Percentiles rank a stretch among this genome's conserved stretches.
Evolutionary conservation across 1,284 basidiomycete species (phyloP).

Genomic region (Neonothopanus nambi): DNA sequence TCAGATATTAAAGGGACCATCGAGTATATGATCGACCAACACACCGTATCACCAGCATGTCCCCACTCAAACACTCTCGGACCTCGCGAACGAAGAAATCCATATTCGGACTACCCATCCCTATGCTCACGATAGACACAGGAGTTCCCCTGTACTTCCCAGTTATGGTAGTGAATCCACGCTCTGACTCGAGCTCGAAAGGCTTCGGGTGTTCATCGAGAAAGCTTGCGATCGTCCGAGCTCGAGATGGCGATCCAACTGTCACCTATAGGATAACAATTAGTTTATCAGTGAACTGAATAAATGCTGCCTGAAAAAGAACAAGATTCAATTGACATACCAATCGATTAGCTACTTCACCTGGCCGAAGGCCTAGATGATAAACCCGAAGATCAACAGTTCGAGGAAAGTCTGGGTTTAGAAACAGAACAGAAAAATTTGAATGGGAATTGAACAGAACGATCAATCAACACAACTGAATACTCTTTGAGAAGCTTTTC

Average conservation of each 20-base stretch:
- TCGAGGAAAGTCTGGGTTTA: constrained; percentile 66
- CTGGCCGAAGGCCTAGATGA: constrained; percentile 72
- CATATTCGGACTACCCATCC: constrained; percentile 81
- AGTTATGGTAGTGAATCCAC: constrained; percentile 81
- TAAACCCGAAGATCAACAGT: constrained; percentile 73
- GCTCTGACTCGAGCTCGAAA: constrained; percentile 69
- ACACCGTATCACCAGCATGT: constrained; percentile 76
- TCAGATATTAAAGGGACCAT: neutral
- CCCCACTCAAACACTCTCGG: constrained; percentile 74
- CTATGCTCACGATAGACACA: constrained; percentile 76
- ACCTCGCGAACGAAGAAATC: constrained; percentile 86
- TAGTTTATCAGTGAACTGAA: neutral
- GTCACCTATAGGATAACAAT: constrained; percentile 51
- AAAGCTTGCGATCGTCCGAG: constrained; percentile 55
- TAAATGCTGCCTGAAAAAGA: neutral
- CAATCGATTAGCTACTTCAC: constrained; percentile 82
- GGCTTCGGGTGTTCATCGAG: constrained; percentile 60
- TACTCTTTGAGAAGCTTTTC: too few relatives aligned
- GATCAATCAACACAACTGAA: too few relatives aligned
- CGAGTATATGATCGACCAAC: constrained; percentile 3
- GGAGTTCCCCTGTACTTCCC: constrained; percentile 72
- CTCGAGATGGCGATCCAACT: constrained; percentile 74
- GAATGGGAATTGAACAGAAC: too few relatives aligned
- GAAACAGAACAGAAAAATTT: too few relatives aligned
- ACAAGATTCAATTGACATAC: constrained; percentile 40